Percentiles rank a stretch among this genome's conserved stretches.
Conservation (phyloP, 306 rosid species). For the Datisca glomerata region DNA sequence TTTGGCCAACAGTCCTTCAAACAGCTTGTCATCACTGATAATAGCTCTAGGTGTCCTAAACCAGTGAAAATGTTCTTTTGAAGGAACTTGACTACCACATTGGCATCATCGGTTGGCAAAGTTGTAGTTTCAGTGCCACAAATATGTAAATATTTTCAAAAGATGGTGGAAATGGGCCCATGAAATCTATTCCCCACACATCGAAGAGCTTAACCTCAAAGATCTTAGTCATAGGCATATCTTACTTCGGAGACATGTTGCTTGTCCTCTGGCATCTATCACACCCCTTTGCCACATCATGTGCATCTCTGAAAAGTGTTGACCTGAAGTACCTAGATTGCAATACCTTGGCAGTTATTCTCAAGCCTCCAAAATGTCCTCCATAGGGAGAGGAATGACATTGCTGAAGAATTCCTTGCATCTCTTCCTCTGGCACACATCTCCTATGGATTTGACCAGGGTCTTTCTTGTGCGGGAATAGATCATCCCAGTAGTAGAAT, state of each 20-base stretch:
- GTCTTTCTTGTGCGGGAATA: not conserved
- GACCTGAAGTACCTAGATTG: not conserved
- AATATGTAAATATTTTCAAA: not conserved
- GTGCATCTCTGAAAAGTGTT: not conserved
- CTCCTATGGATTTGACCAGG: not conserved
- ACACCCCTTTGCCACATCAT: not conserved
- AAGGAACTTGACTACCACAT: not conserved
- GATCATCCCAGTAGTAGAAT: not conserved
- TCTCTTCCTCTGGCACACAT: not conserved
- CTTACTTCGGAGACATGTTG: not conserved
- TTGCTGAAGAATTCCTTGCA: not conserved
- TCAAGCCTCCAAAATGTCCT: no score
- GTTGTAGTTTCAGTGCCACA: not conserved
- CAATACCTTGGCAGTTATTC: no score
- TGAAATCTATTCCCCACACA: not conserved
- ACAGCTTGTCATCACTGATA: not conserved
- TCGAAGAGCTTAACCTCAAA: conserved; percentile 2
- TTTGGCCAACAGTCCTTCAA: not conserved
- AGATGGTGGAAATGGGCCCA: not conserved
- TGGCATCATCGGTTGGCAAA: not conserved
- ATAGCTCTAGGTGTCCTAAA: not conserved
- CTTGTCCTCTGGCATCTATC: not conserved
- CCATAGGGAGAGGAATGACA: no score
- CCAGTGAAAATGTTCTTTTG: not conserved
- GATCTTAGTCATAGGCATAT: not conserved